phyloP scores from a whole-genome alignment of 352 stramenopile genomes.

The Elongisporangium senticosum region DNA sequence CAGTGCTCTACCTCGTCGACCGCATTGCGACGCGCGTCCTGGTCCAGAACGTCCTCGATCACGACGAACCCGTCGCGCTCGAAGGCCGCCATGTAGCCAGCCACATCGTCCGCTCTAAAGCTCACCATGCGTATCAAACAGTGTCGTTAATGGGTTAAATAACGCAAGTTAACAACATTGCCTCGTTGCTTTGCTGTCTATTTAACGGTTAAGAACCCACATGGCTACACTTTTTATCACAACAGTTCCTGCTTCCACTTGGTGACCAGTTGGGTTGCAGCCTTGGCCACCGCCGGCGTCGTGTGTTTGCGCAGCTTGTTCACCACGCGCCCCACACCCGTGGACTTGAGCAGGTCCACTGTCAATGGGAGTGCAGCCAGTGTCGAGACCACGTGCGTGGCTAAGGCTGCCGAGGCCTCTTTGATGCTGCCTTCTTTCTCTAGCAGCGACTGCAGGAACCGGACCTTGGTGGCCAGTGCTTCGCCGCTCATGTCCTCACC shows the following conservation, averaged over 20 bases:
- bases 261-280: constrained; percentile 60
- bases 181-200: not conserved
- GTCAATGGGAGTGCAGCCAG: constrained; percentile 65
- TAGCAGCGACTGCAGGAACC: constrained; percentile 66
- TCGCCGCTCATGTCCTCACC: constrained; percentile 18
- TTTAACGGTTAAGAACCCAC: not conserved
- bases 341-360: constrained; percentile 82
- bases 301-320: constrained; percentile 85
- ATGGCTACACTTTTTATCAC: constrained; percentile 11
- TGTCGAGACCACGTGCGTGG: constrained; percentile 63
- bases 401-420: constrained; percentile 54
- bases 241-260: constrained; percentile 86
- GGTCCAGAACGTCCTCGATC: constrained; percentile 31
- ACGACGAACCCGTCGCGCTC: constrained; percentile 36
- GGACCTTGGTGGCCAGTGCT: constrained; percentile 57
- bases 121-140: constrained; percentile 2
- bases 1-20: constrained; percentile 22
- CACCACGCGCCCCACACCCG: constrained; percentile 73
- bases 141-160: not conserved
- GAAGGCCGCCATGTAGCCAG: constrained; percentile 32
- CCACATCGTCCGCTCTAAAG: constrained; percentile 23
- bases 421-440: constrained; percentile 77
- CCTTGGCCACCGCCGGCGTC: constrained; percentile 51
- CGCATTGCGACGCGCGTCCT: constrained; percentile 23
- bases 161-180: not conserved